Evolutionary conservation across 2,329 filamentous ascomycete genomes (phyloP).

Genomic region (Chaetomiaceae sp.): DNA sequence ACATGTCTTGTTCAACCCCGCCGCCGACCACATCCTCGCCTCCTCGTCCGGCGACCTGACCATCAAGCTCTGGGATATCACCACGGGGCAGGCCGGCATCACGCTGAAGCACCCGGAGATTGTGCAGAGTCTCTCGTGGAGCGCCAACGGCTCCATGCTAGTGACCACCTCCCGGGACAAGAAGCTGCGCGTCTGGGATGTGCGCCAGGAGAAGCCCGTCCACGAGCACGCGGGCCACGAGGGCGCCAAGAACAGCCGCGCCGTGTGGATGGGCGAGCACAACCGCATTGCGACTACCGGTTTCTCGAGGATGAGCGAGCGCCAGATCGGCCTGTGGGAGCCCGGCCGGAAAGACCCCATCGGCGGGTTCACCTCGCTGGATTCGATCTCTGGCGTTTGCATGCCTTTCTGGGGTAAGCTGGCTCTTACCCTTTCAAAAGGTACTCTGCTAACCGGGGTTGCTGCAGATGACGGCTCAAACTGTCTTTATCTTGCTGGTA

Average conservation of each 20-base stretch:
- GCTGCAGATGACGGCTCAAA: conserved; percentile 75
- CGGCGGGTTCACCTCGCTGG: conserved; percentile 81
- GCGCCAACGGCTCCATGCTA: conserved; percentile 75
- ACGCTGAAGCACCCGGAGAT: conserved; percentile 84
- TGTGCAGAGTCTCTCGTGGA: conserved; percentile 94
- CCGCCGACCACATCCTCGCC: conserved; percentile 90
- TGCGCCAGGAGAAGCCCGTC: conserved; percentile 80
- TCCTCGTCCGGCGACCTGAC: conserved; percentile 93
- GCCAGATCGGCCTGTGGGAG: conserved; percentile 94
- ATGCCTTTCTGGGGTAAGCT: conserved; percentile 92
- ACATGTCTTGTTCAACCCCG: conserved; percentile 95
- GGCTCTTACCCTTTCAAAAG: not conserved
- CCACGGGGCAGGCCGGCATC: conserved; percentile 66
- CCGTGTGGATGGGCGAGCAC: conserved; percentile 95
- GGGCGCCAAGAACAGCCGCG: conserved; percentile 94
- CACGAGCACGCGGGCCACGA: conserved; percentile 81
- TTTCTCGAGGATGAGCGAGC: conserved; percentile 97
- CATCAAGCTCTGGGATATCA: conserved; percentile 93
- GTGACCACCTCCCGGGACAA: conserved; percentile 96
- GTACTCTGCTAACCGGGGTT: conserved; percentile 22
- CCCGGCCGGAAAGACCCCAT: conserved; percentile 79
- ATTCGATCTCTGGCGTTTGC: conserved; percentile 95
- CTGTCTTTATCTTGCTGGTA: conserved; percentile 92
- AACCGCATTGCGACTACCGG: conserved; percentile 94
- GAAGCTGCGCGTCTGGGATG: conserved; percentile 96